A percentile compares a stretch with the other conserved stretches of the same genome.
Evolutionary conservation across 2,329 filamentous ascomycete genomes (phyloP).

Genomic region (Aspergillus sp.): DNA sequence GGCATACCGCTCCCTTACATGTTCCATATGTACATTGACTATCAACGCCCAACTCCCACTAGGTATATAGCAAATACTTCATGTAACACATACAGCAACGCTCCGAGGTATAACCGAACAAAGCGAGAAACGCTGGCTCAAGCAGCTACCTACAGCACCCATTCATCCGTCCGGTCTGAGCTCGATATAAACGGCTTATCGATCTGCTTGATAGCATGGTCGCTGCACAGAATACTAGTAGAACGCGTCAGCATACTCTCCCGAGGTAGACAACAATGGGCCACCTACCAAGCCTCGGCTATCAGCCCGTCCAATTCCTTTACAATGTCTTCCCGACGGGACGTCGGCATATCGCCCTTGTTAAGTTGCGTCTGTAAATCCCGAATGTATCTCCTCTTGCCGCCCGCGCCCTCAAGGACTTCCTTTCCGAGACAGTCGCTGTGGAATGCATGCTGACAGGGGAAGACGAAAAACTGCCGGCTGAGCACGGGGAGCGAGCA

Average conservation of each 20-base stretch:
- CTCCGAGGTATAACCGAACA: not conserved
- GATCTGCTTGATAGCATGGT: conserved; percentile 89
- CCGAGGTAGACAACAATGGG: not conserved
- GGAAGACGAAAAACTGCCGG: conserved; percentile 95
- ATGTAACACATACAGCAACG: not conserved
- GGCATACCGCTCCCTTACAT: no score
- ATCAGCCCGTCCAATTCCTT: conserved; percentile 89
- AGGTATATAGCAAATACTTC: not conserved
- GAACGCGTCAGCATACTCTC: conserved; percentile 22
- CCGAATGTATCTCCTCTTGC: conserved; percentile 73
- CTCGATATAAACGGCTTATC: conserved; percentile 84
- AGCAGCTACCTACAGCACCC: conserved; percentile 57
- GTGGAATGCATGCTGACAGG: conserved; percentile 97
- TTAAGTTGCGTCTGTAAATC: conserved; percentile 83
- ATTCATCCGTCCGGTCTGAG: conserved; percentile 73
- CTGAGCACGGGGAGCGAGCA: conserved; percentile 83
- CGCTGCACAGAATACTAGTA: conserved; percentile 77
- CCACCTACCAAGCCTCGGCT: conserved; percentile 76
- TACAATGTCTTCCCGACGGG: conserved; percentile 76
- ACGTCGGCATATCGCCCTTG: conserved; percentile 67
- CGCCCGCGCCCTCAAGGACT: conserved; percentile 78
- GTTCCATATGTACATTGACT: conserved; percentile 3
- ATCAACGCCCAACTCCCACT: not conserved
- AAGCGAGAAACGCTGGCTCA: not conserved
- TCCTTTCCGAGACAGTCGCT: conserved; percentile 86